Percentiles rank a stretch among this genome's conserved stretches.
Conservation (phyloP, 352 stramenopile species). For the Thalassiosira livingstoniorum region DNA sequence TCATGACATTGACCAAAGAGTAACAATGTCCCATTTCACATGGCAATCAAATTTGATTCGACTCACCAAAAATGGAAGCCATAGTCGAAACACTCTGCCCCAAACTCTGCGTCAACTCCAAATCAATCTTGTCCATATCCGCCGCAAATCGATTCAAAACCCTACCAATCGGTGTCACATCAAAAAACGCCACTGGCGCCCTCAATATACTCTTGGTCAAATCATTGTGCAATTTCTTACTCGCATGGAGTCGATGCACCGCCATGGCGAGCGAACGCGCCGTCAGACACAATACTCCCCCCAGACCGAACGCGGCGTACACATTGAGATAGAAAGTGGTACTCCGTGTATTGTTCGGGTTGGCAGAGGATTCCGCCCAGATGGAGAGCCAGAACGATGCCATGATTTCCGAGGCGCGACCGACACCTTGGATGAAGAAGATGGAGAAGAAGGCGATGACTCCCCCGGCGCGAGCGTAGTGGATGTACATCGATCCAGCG, state of each 20-base stretch:
- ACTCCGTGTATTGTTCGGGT: conserved; percentile 52
- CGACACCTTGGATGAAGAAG: conserved; percentile 72
- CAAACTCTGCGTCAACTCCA: conserved; percentile 87
- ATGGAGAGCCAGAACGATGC: conserved; percentile 79
- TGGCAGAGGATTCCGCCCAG: conserved; percentile 64
- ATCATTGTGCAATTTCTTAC: conserved; percentile 88
- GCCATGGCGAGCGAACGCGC: conserved; percentile 76
- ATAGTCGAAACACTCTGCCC: conserved; percentile 87
- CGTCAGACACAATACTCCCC: conserved; percentile 74
- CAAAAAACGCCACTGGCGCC: conserved; percentile 94
- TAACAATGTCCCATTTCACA: too few species aligned
- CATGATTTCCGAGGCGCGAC: conserved; percentile 76
- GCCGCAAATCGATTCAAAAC: conserved; percentile 90
- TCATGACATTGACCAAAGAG: too few species aligned
- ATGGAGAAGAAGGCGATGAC: conserved; percentile 53
- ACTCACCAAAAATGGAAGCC: conserved; percentile 87
- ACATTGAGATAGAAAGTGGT: conserved; percentile 80
- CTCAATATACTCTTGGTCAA: conserved; percentile 89
- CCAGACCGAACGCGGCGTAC: conserved; percentile 75
- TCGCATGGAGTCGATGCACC: conserved; percentile 76
- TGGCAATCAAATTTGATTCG: too few species aligned
- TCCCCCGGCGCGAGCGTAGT: conserved; percentile 80
- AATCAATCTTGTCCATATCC: conserved; percentile 93
- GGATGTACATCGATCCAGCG: conserved; percentile 66
- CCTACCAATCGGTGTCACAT: conserved; percentile 83